Evolutionary conservation across 345 rosid species (phyloP), one percentile per base, ranked within the genome.

Genomic region (Linum tenue): DNA sequence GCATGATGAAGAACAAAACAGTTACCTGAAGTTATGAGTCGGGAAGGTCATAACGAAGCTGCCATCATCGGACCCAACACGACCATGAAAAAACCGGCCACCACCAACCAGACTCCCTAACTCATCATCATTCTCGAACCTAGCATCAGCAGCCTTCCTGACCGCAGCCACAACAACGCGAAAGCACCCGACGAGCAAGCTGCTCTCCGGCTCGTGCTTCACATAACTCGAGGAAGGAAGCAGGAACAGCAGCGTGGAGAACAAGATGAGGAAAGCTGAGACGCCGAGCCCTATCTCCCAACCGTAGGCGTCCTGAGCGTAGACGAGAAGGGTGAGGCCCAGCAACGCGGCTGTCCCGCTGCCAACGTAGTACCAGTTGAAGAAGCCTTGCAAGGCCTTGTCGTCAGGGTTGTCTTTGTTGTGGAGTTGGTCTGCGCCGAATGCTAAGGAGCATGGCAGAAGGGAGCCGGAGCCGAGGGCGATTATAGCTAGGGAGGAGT

Each of bases 351-450:
- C 75, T 2, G 80, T 7, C 42, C 83, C 83, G 8, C 77, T 76
- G 0, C 84, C 76, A 7, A 82, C 83, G 12, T 83, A 85, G 50
- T 85, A 85, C 86, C 86, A 83, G 43, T 74, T 80, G 76, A 85
- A 85, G 72, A 78, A 83, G 43, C 72, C 80, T 64, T 81, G 84
- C 61, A 83, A 48, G 39, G 50, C 43, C 74, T 77, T 69, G 5
- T 70, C 41, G 35, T 80, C 80, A 39, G 82, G 84, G 63, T 85
- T 66, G 9, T 51, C 57, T 7, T 37, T 37, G 53, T 56, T 43
- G 31, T 69, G 59, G 2, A 80, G 50, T 63, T 80, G 83, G 36
- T 80, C 81, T 1, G 83, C 79, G 15, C 77, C 77, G 7, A 74
- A 77, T 1, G 81, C 77, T 0, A 72, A 15, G 3, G 78, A 71